Evolutionary conservation across 495 filamentous ascomycete species (phyloP).

Genomic region (Daldinia bambusicola): DNA sequence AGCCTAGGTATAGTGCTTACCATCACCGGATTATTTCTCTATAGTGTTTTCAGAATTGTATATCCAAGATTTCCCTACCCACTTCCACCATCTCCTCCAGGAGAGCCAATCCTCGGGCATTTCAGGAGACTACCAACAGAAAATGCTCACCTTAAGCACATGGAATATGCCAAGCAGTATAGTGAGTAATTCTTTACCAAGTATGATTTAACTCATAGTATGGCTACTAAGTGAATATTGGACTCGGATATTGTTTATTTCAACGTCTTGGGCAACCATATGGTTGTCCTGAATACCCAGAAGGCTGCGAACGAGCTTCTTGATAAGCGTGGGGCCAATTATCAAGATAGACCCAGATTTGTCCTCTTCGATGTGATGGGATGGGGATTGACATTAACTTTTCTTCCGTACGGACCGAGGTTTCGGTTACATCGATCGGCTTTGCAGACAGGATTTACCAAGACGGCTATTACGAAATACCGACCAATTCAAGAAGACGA

Average conservation of each 20-base stretch:
- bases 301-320: constrained; percentile 55
- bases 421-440: constrained; percentile 58
- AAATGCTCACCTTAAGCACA: constrained; percentile 55
- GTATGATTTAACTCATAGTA: not conserved
- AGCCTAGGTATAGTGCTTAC: constrained; percentile 11
- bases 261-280: constrained; percentile 54
- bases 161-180: constrained; percentile 53
- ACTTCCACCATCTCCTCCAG: constrained; percentile 54
- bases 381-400: constrained; percentile 59
- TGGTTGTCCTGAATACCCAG: constrained; percentile 56
- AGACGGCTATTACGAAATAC: constrained; percentile 49
- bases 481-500: constrained; percentile 49
- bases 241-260: constrained; percentile 53
- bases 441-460: constrained; percentile 55
- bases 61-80: constrained; percentile 44
- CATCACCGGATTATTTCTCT: constrained; percentile 17
- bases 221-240: constrained; percentile 27
- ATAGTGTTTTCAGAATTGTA: constrained; percentile 7
- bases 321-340: constrained; percentile 56
- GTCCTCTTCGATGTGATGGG: constrained; percentile 63
- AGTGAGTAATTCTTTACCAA: constrained; percentile 36
- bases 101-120: constrained; percentile 56
- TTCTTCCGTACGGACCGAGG: constrained; percentile 58
- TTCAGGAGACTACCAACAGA: constrained; percentile 53
- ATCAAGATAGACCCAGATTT: constrained; percentile 58